A percentile compares a stretch with the other conserved stretches of the same genome.
These are phyloP conservation scores for Ambrosiella xylebori DNA, from an alignment of 2,329 filamentous ascomycete species.

Conservation along the genomic window DNA sequence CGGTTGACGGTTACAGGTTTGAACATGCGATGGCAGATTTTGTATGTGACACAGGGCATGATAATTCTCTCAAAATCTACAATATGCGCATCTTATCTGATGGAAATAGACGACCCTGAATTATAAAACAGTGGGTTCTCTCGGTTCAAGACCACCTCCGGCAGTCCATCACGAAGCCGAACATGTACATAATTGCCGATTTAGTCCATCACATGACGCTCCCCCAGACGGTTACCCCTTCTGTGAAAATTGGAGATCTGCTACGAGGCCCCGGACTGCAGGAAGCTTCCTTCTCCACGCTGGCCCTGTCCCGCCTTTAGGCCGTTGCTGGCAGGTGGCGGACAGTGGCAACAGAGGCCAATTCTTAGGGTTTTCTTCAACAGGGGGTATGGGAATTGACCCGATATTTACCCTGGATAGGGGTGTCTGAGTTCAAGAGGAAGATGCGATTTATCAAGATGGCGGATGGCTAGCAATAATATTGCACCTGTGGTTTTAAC, in stretches of 20 bases:
- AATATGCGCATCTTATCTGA: background rate
- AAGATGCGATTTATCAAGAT: too few species aligned
- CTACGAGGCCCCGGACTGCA: constrained; percentile 4
- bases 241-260: background rate
- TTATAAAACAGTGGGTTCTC: background rate
- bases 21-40: too few species aligned
- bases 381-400: too few species aligned
- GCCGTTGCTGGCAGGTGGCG: background rate
- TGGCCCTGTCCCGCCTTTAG: background rate
- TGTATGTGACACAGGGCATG: too few species aligned
- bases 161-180: background rate
- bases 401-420: too few species aligned
- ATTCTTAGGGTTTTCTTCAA: background rate
- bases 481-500: too few species aligned
- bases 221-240: background rate
- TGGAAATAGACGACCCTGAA: background rate
- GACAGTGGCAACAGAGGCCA: background rate
- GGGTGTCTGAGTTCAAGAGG: too few species aligned
- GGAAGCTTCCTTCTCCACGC: constrained; percentile 8
- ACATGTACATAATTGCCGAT: constrained; percentile 5
- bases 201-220: constrained; percentile 4
- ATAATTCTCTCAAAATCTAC: too few species aligned
- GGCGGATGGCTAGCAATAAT: too few species aligned
- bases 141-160: background rate
- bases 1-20: too few species aligned